Conservation (phyloP, 2,329 filamentous ascomycete species). For the Cladosporium sphaerospermum region DNA sequence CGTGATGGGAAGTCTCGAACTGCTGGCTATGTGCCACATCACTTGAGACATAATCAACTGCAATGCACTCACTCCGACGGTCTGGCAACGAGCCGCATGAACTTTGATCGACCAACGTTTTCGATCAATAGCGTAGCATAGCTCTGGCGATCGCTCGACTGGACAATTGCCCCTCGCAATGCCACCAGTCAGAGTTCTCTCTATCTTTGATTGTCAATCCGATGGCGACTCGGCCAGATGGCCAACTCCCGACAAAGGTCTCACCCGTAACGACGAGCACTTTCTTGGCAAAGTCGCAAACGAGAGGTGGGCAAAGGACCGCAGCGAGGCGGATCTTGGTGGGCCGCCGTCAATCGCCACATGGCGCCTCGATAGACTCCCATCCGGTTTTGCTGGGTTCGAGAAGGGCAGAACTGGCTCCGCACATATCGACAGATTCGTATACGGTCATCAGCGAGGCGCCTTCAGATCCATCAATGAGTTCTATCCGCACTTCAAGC, state of each 20-base stretch:
- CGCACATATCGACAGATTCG: conserved; percentile 46
- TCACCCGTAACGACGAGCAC: conserved; percentile 22
- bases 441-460: conserved; percentile 52
- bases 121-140: too few relatives aligned
- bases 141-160: too few relatives aligned
- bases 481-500: conserved; percentile 53
- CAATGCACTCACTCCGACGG: too few relatives aligned
- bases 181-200: not conserved
- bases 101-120: too few relatives aligned
- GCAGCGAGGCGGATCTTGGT: not conserved
- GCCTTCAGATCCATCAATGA: conserved; percentile 49
- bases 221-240: conserved; percentile 20
- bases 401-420: conserved; percentile 40
- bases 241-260: conserved; percentile 16
- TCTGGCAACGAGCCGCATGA: too few relatives aligned
- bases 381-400: conserved; percentile 49
- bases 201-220: conserved; percentile 1
- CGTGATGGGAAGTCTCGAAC: too few relatives aligned
- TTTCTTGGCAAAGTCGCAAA: conserved; percentile 22
- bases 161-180: too few relatives aligned
- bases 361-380: conserved; percentile 49
- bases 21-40: too few relatives aligned
- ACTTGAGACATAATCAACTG: too few relatives aligned
- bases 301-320: conserved; percentile 23
- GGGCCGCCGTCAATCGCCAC: conserved; percentile 12